A percentile compares a stretch with the other conserved stretches of the same genome.
Conservation (phyloP, 2,329 filamentous ascomycete species). For the Alternaria longipes region DNA sequence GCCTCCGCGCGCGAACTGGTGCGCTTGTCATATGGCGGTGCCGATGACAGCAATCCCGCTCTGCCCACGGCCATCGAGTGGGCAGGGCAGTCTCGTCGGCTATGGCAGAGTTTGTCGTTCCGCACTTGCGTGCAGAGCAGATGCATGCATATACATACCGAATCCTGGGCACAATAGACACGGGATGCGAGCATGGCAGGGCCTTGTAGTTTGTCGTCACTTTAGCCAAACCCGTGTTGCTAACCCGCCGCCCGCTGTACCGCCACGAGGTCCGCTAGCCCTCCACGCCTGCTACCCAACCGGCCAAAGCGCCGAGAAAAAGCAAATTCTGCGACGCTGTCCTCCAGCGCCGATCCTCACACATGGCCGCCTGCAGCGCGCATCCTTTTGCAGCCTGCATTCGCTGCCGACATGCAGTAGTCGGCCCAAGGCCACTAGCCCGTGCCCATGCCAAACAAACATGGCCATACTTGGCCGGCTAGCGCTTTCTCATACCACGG, state of each 20-base stretch:
- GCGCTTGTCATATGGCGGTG: slow-evolving; percentile 25
- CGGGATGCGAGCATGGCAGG: slow-evolving; percentile 15
- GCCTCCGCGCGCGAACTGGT: slow-evolving; percentile 34
- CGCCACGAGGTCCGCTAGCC: slow-evolving; percentile 38
- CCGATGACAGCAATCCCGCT: slow-evolving; percentile 13
- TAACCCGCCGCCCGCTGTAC: slow-evolving; percentile 33
- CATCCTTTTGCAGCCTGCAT: slow-evolving; percentile 10
- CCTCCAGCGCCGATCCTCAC: slow-evolving; percentile 16
- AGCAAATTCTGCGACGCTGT: slow-evolving; percentile 13
- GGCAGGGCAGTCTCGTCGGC: too few species aligned
- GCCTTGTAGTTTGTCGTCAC: slow-evolving; percentile 18
- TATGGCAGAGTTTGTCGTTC: slow-evolving; percentile 10
- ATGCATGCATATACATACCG: slow-evolving; percentile 10
- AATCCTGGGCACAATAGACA: slow-evolving; percentile 13
- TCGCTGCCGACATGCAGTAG: slow-evolving; percentile 13
- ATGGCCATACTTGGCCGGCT: slow-evolving; percentile 4
- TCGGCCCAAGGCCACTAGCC: neutral
- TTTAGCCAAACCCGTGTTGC: slow-evolving; percentile 31
- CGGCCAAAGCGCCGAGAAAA: slow-evolving; percentile 30
- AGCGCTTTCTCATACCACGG: neutral
- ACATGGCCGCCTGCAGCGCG: slow-evolving; percentile 19
- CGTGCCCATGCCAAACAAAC: slow-evolving; percentile 10
- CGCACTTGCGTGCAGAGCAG: slow-evolving; percentile 14
- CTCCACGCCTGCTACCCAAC: slow-evolving; percentile 32
- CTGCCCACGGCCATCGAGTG: neutral